Conservation (phyloP, 345 rosid genomes). For the Brassica rapa region DNA sequence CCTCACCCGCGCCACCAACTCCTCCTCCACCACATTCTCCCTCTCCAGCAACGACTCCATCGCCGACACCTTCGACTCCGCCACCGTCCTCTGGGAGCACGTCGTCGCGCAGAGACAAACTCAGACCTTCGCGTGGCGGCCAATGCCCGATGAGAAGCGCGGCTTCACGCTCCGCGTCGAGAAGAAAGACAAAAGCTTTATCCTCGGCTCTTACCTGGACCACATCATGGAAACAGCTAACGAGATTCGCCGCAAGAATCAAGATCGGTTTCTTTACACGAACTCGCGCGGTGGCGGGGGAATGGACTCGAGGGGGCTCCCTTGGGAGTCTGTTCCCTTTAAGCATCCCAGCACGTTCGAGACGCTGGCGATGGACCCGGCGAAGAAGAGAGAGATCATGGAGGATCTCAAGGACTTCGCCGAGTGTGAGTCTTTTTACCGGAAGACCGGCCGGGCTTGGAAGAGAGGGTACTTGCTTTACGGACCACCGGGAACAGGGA, state of each 20-base stretch:
- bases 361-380: slow-evolving; percentile 82
- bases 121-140: slow-evolving; percentile 25
- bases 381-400: slow-evolving; percentile 55
- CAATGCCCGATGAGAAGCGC: slow-evolving; percentile 33
- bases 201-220: slow-evolving; percentile 19
- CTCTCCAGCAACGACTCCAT: slow-evolving; percentile 35
- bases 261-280: slow-evolving; percentile 31
- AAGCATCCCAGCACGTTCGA: slow-evolving; percentile 92
- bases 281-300: neutral
- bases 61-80: slow-evolving; percentile 18
- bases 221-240: slow-evolving; percentile 26
- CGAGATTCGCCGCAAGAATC: slow-evolving; percentile 30
- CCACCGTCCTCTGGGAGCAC: slow-evolving; percentile 32
- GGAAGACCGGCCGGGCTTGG: slow-evolving; percentile 85
- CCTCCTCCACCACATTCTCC: slow-evolving; percentile 24
- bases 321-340: slow-evolving; percentile 68
- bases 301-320: slow-evolving; percentile 3
- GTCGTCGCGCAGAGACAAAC: slow-evolving; percentile 26
- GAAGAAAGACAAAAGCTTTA: slow-evolving; percentile 16
- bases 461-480: slow-evolving; percentile 35
- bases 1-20: slow-evolving; percentile 29
- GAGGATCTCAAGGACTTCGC: slow-evolving; percentile 68
- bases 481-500: slow-evolving; percentile 33
- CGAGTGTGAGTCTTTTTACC: slow-evolving; percentile 60
- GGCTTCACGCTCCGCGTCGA: slow-evolving; percentile 29